Evolutionary conservation across 179 eudicot genomes (phyloP), one percentile per base, ranked within the genome.

Genomic region (Beta lomatogona): DNA sequence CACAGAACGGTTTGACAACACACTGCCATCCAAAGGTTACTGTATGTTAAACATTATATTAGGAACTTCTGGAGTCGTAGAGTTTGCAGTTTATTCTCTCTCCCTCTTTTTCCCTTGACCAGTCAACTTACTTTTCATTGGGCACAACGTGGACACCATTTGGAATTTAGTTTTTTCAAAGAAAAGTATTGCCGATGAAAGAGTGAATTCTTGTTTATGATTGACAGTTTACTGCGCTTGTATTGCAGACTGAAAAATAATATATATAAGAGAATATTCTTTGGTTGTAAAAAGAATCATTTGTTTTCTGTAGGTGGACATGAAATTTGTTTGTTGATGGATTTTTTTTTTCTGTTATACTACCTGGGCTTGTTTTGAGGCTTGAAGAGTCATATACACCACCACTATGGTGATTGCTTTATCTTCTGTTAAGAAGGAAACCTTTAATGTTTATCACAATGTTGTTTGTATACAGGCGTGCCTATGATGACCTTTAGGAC

Each of bases 1-100:
- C 15, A 73, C 75, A 28, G 86, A 87, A 54, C 87, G 75, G 53
- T 88, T 89, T 66, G 91, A 94, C 83, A 95, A 94, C 80, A 90
- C 94, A 0, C 77, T 89, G 48, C 98, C 99, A 76, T 82, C 97
- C 41, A 89, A 90, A 95, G 98, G 99, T 95, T 82, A 54, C 70
- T 79, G 58, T 58, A 68, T 68, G 15, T 41, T 66, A 45, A 52
- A 81, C 44, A 58, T 16, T 57, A 66, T 41, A n/a, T 69, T 48
- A 18, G 54, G 58, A 50, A 25, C 44, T 46, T 22, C 15, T 22
- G 41, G 58, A 31, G 44, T 25, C 45, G 11, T 22, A 75, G 13
- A 28, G 31, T 15, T 21, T 72, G 9, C 45, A 77, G 12, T n/a
- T 76, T 21, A 41, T 61, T 36, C 18, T 16, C 19, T 5, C 3